Base-by-base conservation (phyloP, 768 basidiomycete genomes). In the Dacryopinax primogenitus region DNA sequence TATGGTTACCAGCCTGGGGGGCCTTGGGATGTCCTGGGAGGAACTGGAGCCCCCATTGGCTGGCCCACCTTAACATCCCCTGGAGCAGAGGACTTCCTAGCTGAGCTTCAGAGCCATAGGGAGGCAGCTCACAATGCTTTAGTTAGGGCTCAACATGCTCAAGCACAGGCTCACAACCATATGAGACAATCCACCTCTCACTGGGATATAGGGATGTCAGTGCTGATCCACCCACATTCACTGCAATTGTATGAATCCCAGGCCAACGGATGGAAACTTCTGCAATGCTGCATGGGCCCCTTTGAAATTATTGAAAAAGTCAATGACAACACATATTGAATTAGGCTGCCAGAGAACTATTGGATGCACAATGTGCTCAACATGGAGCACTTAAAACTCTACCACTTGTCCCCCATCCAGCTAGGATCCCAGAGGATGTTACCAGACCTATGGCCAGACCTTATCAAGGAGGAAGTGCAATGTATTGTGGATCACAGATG, bases 1-100 rank as follows among this genome's bases (percentile, higher is more conserved):
- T 63, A 67, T 18, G 74, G 76, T 12, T 76, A 64, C 64, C 39
- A 15, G 9, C 45, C 45, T 21, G 13, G 45, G 23, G 23, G 45
- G 13, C 45, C 45, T 21, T 7, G 9, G 9, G 23, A 26, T 26
- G 9, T 21, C 45, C n/a, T 47, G 7, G 9, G 13, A 12, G 45
- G 11, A 11, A 7, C 7, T 12, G 12, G 45, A 15, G 6, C 13
- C 9, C 13, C 13, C 13, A 9, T 47, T 7, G 9, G 9, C 9
- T 23, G 45, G 9, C 7, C 45, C 45, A 26, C 9, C 23, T 15
- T 23, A 6, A 23, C 23, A 7, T 47, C 45, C n/a, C 45, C 45
- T 9, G n/a, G 13, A 7, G 45, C 45, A 23, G 45, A 47, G 9
- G 45, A 47, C 45, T 47, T 47, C 45, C 11, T 47, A 23, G 45